A percentile compares a stretch with the other conserved stretches of the same genome.
Conservation (phyloP, 164 flowering plant species). For the Aristolochia contorta region DNA sequence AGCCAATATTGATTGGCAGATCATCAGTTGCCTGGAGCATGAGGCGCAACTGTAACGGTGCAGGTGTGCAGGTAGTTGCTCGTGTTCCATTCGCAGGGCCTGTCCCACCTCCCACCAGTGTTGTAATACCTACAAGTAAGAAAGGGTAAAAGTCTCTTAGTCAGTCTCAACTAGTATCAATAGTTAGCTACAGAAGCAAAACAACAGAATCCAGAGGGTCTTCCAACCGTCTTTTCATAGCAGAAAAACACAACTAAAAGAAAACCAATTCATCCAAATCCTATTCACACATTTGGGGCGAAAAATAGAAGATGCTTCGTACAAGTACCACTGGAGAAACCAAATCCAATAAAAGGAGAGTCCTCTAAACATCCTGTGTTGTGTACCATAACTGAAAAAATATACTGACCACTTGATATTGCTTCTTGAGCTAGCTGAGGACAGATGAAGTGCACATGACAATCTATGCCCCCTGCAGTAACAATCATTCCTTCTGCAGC, state of each 20-base stretch:
- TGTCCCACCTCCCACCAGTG: constrained; percentile 94
- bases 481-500: constrained; percentile 90
- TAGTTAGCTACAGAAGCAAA: too few species aligned
- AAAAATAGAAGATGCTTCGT: too few species aligned
- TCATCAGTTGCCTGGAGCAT: constrained; percentile 97
- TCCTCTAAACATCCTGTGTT: neutral
- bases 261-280: too few species aligned
- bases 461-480: constrained; percentile 96
- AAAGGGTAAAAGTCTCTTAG: neutral
- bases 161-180: neutral
- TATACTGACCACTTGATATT: constrained; percentile 79
- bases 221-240: too few species aligned
- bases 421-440: constrained; percentile 84
- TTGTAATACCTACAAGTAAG: constrained; percentile 63
- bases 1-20: constrained; percentile 88
- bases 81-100: constrained; percentile 96
- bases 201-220: neutral
- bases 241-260: too few species aligned
- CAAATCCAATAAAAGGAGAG: too few species aligned
- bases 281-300: too few species aligned
- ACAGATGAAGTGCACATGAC: constrained; percentile 97
- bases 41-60: constrained; percentile 72
- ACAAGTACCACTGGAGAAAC: too few species aligned
- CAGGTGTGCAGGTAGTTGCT: constrained; percentile 96
- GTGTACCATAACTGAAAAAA: neutral